Evolutionary conservation across 345 rosid genomes (phyloP).

Genomic region (Aquilaria malaccensis): DNA sequence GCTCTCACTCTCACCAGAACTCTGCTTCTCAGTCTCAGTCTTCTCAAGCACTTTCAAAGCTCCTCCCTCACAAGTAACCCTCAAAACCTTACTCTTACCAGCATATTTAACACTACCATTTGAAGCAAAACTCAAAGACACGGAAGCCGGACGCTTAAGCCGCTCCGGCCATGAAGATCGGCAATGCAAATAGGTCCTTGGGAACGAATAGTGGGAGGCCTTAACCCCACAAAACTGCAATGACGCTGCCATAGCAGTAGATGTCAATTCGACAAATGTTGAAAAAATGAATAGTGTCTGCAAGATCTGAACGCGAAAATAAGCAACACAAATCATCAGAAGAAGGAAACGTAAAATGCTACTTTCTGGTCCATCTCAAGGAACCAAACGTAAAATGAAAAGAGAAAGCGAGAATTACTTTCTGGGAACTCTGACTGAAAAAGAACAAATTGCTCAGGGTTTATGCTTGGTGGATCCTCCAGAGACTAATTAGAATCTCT

Average conservation of each 20-base stretch:
- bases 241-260: constrained; percentile 14
- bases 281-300: background rate
- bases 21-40: constrained; percentile 8
- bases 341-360: background rate
- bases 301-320: constrained; percentile 3
- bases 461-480: too few relatives aligned
- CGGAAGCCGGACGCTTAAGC: constrained; percentile 14
- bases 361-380: too few relatives aligned
- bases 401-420: too few relatives aligned
- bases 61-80: constrained; percentile 28
- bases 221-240: constrained; percentile 19
- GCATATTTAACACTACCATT: constrained; percentile 10
- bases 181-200: constrained; percentile 9
- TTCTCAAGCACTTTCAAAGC: constrained; percentile 33
- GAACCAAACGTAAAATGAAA: too few relatives aligned
- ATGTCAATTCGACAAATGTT: constrained; percentile 18
- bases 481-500: too few relatives aligned
- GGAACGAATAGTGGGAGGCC: background rate
- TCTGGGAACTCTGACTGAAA: too few relatives aligned
- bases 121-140: constrained; percentile 11
- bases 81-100: constrained; percentile 19
- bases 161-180: constrained; percentile 9
- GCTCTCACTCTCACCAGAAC: constrained; percentile 24
- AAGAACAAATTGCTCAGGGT: too few relatives aligned
- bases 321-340: background rate